Base-by-base conservation (phyloP, 495 filamentous ascomycete species). In the Aspergillus indologenus region DNA sequence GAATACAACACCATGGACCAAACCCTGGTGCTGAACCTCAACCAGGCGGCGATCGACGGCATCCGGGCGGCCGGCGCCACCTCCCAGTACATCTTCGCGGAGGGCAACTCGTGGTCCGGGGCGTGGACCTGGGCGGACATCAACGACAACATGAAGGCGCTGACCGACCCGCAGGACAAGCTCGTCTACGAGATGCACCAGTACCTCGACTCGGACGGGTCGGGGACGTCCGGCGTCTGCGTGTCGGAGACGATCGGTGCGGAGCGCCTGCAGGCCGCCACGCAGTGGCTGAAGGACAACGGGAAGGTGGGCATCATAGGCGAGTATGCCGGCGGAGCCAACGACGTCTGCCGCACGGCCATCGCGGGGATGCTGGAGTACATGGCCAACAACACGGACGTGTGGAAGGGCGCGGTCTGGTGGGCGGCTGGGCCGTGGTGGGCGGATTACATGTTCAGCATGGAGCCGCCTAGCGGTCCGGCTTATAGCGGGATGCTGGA, bases 1-100 rank as follows among this genome's bases (percentile, higher is more conserved):
- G 88, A 90, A 71, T 90, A 83, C 75, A 79, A 90, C 70, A 83
- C 83, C 72, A 88, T 89, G 81, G 83, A 87, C 62, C 85, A 89
- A 71, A 72, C 67, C 24, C 83, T 88, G 11, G 87, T 90, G 43
- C 76, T 86, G 52, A 71, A 84, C 62, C 83, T 90, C 55, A 90
- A 90, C 80, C 88, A 90, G 72, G 87, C 85, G 18, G 87, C 88
- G 61, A 88, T 90, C 67, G 71, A 88, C 67, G 85, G 79, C 62
- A 89, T 91, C 72, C 85, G 88, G 61, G 80, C 75, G n/a, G 82
- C 85, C 42, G 86, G 86, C 20, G 88, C 88, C 29, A 89, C 79
- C 7, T 76, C 72, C 15, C 87, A 90, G 71, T 86, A 87, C 69
- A 90, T 90, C 70, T 86, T 87, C 60, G 83, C 82, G 55, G 87